Evolutionary conservation across 495 filamentous ascomycete genomes (phyloP).

Genomic region (Chaetomium cochliodes): DNA sequence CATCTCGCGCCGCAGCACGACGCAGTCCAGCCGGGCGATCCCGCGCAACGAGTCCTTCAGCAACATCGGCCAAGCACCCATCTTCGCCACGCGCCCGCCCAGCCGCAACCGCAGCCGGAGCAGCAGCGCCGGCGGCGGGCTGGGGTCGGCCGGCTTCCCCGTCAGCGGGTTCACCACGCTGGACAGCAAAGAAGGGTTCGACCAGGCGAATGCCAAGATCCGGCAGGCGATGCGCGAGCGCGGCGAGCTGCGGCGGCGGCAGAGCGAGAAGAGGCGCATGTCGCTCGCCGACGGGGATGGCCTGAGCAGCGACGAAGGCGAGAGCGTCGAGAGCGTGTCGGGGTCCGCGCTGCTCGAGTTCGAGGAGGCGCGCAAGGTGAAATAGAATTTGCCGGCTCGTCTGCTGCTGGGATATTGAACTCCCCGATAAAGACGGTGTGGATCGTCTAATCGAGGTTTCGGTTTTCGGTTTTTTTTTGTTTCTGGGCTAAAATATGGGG

Average conservation of each 20-base stretch:
- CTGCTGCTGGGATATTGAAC: background rate
- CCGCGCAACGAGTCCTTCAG: constrained; percentile 91
- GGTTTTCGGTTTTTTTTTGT: background rate
- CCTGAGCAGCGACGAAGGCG: constrained; percentile 26
- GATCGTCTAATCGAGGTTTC: background rate
- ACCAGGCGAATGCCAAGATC: constrained; percentile 82
- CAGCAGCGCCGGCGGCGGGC: constrained; percentile 59
- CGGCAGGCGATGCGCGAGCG: constrained; percentile 85
- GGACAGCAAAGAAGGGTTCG: constrained; percentile 67
- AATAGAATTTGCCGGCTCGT: background rate
- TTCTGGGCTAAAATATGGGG: background rate
- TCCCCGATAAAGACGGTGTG: background rate
- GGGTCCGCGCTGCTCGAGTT: background rate
- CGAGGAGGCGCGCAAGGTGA: constrained; percentile 1
- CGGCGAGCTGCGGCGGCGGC: constrained; percentile 67
- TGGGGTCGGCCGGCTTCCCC: constrained; percentile 55
- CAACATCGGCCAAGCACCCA: constrained; percentile 77
- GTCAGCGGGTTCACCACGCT: constrained; percentile 72
- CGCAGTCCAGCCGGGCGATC: constrained; percentile 52
- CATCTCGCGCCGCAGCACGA: constrained; percentile 40
- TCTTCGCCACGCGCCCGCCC: constrained; percentile 83
- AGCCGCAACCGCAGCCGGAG: constrained; percentile 69
- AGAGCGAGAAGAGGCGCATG: constrained; percentile 58
- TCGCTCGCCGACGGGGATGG: constrained; percentile 32
- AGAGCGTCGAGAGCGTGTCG: constrained; percentile 16